Percentiles rank a stretch among this genome's conserved stretches.
Evolutionary conservation across 2,329 filamentous ascomycete species (phyloP).

Genomic region (Niveomyces coronatus): DNA sequence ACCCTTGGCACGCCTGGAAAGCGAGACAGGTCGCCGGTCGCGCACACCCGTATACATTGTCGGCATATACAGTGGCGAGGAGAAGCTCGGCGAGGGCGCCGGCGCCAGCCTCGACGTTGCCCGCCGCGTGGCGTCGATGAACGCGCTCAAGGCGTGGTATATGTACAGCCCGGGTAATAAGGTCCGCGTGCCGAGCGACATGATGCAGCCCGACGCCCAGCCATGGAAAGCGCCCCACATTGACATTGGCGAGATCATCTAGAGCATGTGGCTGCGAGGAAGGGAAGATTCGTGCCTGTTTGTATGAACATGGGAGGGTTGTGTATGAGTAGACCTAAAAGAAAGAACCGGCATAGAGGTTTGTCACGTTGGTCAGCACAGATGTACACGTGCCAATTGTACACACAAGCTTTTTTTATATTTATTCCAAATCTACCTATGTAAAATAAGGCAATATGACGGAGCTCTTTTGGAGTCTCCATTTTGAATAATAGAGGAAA

Average conservation of each 20-base stretch:
- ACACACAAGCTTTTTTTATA: slow-evolving; percentile 14
- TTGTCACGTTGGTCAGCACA: background rate
- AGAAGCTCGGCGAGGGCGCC: slow-evolving; percentile 87
- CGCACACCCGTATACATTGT: slow-evolving; percentile 87
- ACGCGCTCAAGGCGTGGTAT: slow-evolving; percentile 89
- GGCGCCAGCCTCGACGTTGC: slow-evolving; percentile 71
- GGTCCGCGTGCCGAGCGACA: slow-evolving; percentile 59
- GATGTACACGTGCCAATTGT: background rate
- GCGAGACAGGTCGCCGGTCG: slow-evolving; percentile 79
- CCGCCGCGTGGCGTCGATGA: slow-evolving; percentile 68
- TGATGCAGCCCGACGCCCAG: slow-evolving; percentile 48
- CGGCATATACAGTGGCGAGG: slow-evolving; percentile 81
- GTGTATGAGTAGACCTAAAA: slow-evolving; percentile 7
- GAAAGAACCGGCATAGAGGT: slow-evolving; percentile 3
- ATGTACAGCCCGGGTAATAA: slow-evolving; percentile 70
- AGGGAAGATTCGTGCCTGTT: slow-evolving; percentile 9
- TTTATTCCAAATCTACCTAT: slow-evolving; percentile 22
- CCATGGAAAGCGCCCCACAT: slow-evolving; percentile 59
- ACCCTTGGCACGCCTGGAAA: slow-evolving; percentile 77
- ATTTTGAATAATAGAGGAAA: slow-evolving; percentile 23
- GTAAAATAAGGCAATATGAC: slow-evolving; percentile 29
- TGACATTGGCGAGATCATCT: slow-evolving; percentile 61
- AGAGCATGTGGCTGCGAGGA: background rate
- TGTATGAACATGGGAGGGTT: slow-evolving; percentile 8
- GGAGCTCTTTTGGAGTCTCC: no score